Base-by-base conservation (phyloP, 805 yeast genomes). In the Debaryomyces castellii region DNA sequence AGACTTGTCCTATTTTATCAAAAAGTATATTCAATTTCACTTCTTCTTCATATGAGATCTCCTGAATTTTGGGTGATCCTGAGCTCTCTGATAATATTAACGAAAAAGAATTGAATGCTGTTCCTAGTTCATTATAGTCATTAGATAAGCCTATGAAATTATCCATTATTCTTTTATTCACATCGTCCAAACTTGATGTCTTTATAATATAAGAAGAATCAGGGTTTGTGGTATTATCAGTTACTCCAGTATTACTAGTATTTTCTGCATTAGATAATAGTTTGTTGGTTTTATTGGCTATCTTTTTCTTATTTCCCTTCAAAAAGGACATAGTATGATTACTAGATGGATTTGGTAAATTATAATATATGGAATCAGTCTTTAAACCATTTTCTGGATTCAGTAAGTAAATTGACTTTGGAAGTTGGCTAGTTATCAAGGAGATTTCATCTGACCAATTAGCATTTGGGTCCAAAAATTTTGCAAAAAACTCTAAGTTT, bases 1-100 rank as follows among this genome's bases (percentile, higher is more conserved):
- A 83, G 1, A 90, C 85, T 57, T 87, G 90, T 1, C 98, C 97
- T 23, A 89, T 80, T 50, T 82, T 81, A 59, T 94, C 98, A 49
- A 89, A 59, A 1, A 71, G 54, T 9, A 67, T 46, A 48, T 65
- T 64, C 16, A 69, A 47, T 41, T 67, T 67, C 5, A 54, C 53
- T n/a, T 57, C 63, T 1, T 62, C 65, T 5, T 59, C 61, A 12
- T 51, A 57, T 9, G 47, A 44, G 14, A 51, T 51, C 10, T 39
- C 22, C 23, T 58, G 53, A 7, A 53, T 49, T 40, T 59, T 58
- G n/a, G 57, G 53, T 23, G 52, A 45, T 3, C 58, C 54, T 7
- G 59, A 45, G 1, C 69, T 51, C 33, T 69, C 76, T 2, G 67
- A 59, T 20, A 70, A 49, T 8, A 82, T 72, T 3, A 81, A 58